Conservation (phyloP, 306 rosid genomes). For the Hippophae gyantsensis region DNA sequence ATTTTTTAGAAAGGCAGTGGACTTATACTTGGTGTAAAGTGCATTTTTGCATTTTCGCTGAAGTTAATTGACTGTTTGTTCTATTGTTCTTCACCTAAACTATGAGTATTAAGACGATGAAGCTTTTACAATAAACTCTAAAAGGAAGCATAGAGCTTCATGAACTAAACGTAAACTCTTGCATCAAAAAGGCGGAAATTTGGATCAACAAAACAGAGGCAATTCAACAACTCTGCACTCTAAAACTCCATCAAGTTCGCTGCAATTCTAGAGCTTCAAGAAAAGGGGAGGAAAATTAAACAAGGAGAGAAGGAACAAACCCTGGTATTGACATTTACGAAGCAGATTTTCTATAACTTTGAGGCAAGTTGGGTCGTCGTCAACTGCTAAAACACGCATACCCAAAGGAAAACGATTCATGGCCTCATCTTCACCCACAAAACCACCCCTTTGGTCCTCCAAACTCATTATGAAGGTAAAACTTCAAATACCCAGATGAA, state of each 20-base stretch:
- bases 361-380: slow-evolving; percentile 64
- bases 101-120: too few species aligned
- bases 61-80: too few species aligned
- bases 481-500: slow-evolving; percentile 18
- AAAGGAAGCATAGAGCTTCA: too few species aligned
- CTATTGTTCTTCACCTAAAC: too few species aligned
- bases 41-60: too few species aligned
- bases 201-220: too few species aligned
- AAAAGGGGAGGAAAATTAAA: background rate
- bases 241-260: background rate
- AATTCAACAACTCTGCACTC: too few species aligned
- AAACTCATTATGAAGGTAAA: slow-evolving; percentile 29
- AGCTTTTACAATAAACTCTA: too few species aligned
- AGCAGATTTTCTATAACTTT: slow-evolving; percentile 55
- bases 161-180: background rate
- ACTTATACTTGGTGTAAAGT: too few species aligned
- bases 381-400: slow-evolving; percentile 85
- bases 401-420: slow-evolving; percentile 59
- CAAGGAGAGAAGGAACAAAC: slow-evolving; percentile 23
- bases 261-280: background rate
- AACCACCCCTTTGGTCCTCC: slow-evolving; percentile 35
- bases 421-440: slow-evolving; percentile 23
- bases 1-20: too few species aligned
- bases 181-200: background rate
- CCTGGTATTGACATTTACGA: slow-evolving; percentile 68